These are phyloP conservation scores for Metarhizium brunneum DNA, from an alignment of 2,329 filamentous ascomycete species.

Conservation along the genomic window DNA sequence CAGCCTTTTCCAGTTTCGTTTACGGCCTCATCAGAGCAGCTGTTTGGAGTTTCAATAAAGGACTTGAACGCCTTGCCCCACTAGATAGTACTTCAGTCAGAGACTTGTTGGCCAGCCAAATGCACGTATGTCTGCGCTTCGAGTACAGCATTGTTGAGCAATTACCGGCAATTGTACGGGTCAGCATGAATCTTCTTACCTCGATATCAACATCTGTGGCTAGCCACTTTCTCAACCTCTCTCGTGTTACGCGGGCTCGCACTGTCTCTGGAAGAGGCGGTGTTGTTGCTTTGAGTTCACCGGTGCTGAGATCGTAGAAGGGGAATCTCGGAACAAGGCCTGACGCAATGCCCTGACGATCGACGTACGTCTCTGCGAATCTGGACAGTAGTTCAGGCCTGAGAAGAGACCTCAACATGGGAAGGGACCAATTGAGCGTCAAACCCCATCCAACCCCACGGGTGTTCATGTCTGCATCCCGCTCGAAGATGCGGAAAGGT, in stretches of 20 bases:
- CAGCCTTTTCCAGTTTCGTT: slow-evolving; percentile 12
- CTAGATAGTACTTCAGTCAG: slow-evolving; percentile 12
- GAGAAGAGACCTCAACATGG: slow-evolving; percentile 40
- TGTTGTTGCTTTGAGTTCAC: slow-evolving; percentile 28
- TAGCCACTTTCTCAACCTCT: slow-evolving; percentile 35
- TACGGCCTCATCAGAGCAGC: slow-evolving; percentile 17
- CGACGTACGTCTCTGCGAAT: slow-evolving; percentile 43
- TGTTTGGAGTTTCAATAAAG: background rate
- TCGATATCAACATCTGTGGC: slow-evolving; percentile 36
- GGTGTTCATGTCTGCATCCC: slow-evolving; percentile 35
- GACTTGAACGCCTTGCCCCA: slow-evolving; percentile 28
- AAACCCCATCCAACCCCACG: slow-evolving; percentile 52
- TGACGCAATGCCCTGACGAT: slow-evolving; percentile 36
- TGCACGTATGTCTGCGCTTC: too few species aligned
- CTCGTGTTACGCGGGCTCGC: slow-evolving; percentile 37
- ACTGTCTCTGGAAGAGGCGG: slow-evolving; percentile 34
- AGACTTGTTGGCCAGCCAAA: background rate
- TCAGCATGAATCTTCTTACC: slow-evolving; percentile 18
- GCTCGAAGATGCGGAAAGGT: slow-evolving; percentile 42
- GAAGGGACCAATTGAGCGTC: slow-evolving; percentile 53
- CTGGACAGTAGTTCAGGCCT: slow-evolving; percentile 33
- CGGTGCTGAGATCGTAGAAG: slow-evolving; percentile 46
- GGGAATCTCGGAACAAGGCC: slow-evolving; percentile 40
- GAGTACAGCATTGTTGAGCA: too few species aligned
- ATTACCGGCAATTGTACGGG: too few species aligned